Conservation (phyloP, 2,329 filamentous ascomycete species). For the Sarocladiaceae sp. region DNA sequence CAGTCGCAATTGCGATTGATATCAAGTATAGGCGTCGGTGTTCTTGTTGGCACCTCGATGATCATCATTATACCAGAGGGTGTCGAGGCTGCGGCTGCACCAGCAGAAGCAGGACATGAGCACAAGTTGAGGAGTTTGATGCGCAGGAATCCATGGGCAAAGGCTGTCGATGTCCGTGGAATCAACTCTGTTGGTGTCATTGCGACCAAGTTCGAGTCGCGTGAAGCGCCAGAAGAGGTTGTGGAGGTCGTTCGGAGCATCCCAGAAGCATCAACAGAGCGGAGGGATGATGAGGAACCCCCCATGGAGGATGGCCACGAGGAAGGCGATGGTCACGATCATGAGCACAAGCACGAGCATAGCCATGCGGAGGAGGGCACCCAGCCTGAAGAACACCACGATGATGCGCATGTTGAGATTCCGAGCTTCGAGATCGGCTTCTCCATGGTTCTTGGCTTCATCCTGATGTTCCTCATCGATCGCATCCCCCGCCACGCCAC, state of each 20-base stretch:
- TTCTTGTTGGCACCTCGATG: slow-evolving; percentile 88
- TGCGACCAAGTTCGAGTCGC: not conserved
- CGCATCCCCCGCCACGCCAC: slow-evolving; percentile 69
- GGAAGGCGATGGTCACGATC: slow-evolving; percentile 12
- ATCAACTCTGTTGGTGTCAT: slow-evolving; percentile 10
- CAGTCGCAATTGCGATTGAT: slow-evolving; percentile 82
- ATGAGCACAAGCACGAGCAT: slow-evolving; percentile 22
- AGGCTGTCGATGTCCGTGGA: slow-evolving; percentile 19
- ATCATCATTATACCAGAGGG: slow-evolving; percentile 98
- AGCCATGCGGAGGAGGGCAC: slow-evolving; percentile 18
- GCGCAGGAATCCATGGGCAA: slow-evolving; percentile 25
- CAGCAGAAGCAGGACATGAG: slow-evolving; percentile 32
- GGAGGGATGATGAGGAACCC: slow-evolving; percentile 2
- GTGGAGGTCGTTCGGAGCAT: not conserved
- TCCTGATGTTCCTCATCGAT: slow-evolving; percentile 96
- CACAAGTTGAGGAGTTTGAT: slow-evolving; percentile 28
- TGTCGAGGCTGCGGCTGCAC: slow-evolving; percentile 70
- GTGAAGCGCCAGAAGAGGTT: not conserved
- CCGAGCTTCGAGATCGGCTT: slow-evolving; percentile 77
- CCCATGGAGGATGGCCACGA: slow-evolving; percentile 10
- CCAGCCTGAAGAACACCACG: slow-evolving; percentile 28
- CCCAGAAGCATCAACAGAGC: too few relatives aligned
- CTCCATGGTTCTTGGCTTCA: slow-evolving; percentile 79
- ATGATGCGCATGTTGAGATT: slow-evolving; percentile 32
- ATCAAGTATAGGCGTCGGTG: slow-evolving; percentile 86